phyloP scores from a whole-genome alignment of 805 yeast genomes.

The Spathaspora arborariae region DNA sequence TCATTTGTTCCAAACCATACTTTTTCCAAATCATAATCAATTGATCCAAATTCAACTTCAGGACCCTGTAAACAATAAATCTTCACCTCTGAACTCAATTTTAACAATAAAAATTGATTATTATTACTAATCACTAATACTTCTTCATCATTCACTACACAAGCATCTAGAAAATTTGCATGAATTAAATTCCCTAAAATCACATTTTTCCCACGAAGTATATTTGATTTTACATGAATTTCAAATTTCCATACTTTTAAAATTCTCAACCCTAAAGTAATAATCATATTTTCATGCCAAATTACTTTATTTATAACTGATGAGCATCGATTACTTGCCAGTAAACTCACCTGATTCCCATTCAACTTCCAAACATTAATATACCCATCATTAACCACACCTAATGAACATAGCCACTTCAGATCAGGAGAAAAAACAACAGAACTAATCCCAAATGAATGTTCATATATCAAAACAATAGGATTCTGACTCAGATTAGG shows the following conservation, averaged over 20 bases:
- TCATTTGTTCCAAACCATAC: conserved; percentile 24
- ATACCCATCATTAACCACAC: conserved; percentile 67
- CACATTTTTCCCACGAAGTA: conserved; percentile 57
- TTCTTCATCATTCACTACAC: conserved; percentile 32
- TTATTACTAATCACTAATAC: conserved; percentile 30
- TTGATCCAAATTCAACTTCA: conserved; percentile 13
- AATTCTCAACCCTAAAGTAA: conserved; percentile 60
- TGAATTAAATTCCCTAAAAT: conserved; percentile 48
- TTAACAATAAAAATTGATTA: conserved; percentile 29
- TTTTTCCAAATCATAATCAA: conserved; percentile 16
- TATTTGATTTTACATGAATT: conserved; percentile 8
- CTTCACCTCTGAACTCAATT: conserved; percentile 14
- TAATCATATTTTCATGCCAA: conserved; percentile 50
- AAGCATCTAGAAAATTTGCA: conserved; percentile 45
- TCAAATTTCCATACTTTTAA: conserved; percentile 59
- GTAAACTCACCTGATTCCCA: conserved; percentile 3
- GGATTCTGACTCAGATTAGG: conserved; percentile 46
- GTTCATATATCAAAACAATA: conserved; percentile 53
- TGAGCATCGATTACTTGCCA: conserved; percentile 60
- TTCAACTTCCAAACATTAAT: conserved; percentile 55
- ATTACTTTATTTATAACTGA: conserved; percentile 50
- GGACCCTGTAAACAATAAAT: conserved; percentile 15
- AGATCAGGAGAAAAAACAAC: conserved; percentile 60
- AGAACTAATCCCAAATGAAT: conserved; percentile 58
- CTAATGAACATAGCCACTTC: conserved; percentile 53